Percentiles rank a stretch among this genome's conserved stretches.
Evolutionary conservation across 140 eudicot genomes (phyloP).

Genomic region (Erigeron philadelphicus): DNA sequence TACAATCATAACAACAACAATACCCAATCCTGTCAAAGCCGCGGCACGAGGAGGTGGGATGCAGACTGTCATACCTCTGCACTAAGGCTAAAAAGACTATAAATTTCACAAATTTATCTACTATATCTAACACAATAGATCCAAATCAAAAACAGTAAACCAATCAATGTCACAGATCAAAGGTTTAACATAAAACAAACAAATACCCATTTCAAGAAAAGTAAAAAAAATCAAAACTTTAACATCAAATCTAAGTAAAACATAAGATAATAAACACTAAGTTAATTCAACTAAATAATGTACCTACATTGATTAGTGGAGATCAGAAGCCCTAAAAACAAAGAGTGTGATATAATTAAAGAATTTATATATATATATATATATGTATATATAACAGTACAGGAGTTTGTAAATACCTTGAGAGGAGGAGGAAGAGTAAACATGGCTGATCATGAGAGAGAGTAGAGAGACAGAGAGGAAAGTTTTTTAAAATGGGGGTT

Average conservation of each 20-base stretch:
- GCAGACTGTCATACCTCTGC: too few species aligned
- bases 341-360: conserved; percentile 14
- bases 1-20: conserved; percentile 15
- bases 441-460: conserved; percentile 44
- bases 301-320: conserved; percentile 30
- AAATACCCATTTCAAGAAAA: conserved; percentile 10
- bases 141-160: conserved; percentile 2
- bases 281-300: conserved; percentile 13
- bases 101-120: conserved; percentile 12
- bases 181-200: conserved; percentile 11
- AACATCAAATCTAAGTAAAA: conserved; percentile 16
- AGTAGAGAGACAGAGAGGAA: conserved; percentile 24
- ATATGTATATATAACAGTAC: conserved; percentile 13
- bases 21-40: background rate
- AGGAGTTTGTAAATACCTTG: conserved; percentile 30
- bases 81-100: too few species aligned
- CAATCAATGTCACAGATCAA: conserved; percentile 31
- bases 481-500: conserved; percentile 20
- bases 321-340: conserved; percentile 34
- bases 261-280: conserved; percentile 4
- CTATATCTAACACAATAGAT: conserved; percentile 22
- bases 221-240: conserved; percentile 1
- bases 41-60: too few species aligned
- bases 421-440: conserved; percentile 28
- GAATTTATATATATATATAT: conserved; percentile 17